phyloP scores from a whole-genome alignment of 2,329 filamentous ascomycete genomes.

The Pyricularia sp. region DNA sequence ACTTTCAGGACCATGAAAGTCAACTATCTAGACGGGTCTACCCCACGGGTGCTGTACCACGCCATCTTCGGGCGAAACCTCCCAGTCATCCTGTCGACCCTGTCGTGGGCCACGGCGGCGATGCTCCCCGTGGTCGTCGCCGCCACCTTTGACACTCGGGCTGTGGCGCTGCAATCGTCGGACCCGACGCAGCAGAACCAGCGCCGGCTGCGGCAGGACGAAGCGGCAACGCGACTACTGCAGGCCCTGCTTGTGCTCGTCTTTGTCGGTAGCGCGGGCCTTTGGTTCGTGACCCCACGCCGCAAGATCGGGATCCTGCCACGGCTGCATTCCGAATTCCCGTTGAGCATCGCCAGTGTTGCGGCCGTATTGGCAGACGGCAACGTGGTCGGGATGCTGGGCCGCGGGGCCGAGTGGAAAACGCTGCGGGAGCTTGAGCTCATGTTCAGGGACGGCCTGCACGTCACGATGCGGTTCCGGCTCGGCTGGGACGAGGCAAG shows the following conservation, averaged over 20 bases:
- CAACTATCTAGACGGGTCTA: slow-evolving; percentile 19
- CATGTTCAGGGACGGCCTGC: slow-evolving; percentile 12
- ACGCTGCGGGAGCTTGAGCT: slow-evolving; percentile 8
- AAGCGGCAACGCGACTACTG: slow-evolving; percentile 19
- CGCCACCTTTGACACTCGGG: slow-evolving; percentile 18
- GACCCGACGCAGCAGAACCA: slow-evolving; percentile 1
- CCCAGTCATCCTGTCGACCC: slow-evolving; percentile 15
- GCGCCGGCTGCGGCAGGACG: slow-evolving; percentile 17
- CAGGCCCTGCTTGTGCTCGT: slow-evolving; percentile 18
- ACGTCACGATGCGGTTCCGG: slow-evolving; percentile 14
- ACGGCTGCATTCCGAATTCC: slow-evolving; percentile 8
- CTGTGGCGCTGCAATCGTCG: slow-evolving; percentile 7
- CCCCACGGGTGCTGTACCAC: slow-evolving; percentile 14
- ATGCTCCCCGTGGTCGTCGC: slow-evolving; percentile 19
- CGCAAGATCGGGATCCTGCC: slow-evolving; percentile 14
- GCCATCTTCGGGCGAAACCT: slow-evolving; percentile 15
- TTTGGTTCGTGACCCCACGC: slow-evolving; percentile 17
- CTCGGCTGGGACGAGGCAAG: slow-evolving; percentile 12
- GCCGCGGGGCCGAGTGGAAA: slow-evolving; percentile 15
- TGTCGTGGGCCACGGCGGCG: slow-evolving; percentile 15
- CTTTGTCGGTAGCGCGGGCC: slow-evolving; percentile 14
- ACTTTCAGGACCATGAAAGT: slow-evolving; percentile 17
- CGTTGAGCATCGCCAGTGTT: slow-evolving; percentile 22
- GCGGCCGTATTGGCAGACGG: slow-evolving; percentile 23
- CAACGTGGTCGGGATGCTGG: slow-evolving; percentile 19